Base-by-base conservation (phyloP, 2,329 filamentous ascomycete genomes). In the Byssochlamys sp. region DNA sequence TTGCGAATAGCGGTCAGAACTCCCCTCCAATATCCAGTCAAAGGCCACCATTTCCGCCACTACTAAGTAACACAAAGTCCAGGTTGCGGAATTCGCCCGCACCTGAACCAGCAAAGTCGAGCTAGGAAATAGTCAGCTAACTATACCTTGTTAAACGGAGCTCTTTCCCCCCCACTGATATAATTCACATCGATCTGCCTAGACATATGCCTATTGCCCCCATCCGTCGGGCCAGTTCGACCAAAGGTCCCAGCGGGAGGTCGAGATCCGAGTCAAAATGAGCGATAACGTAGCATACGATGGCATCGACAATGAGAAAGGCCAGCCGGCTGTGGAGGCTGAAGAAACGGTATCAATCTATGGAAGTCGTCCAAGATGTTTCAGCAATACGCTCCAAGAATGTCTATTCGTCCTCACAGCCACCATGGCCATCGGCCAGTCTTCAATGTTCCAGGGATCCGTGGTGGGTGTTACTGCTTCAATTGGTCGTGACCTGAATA, bases 401-500 rank as follows among this genome's bases (percentile, higher is more conserved):
- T 76, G 83, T 39, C 72, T 85, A 2, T 88, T 88, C 64, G 82
- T 88, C 14, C 67, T 85, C 19, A 85, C 84, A 45, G 82, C 84
- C 9, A 88, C 85, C 1, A 82, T 87, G 74, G 84, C 84, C 1
- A 84, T 87, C 51, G 84, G 81, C 2, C 84, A 85, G 65, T 79
- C 78, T 9, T 80, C 80, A 3, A 84, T 88, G 62, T 73, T 85
- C 28, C 75, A 76, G 6, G 85, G 85, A 11, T 76, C 79, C 3
- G 78, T 82, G 3, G 79, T 84, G 2, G 84, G 87, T 58, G 83
- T 86, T 59, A 84, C 83, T 1, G 81, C 81, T 0, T 81, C 81
- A 54, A 84, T 87, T 53, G 83, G 80, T 1, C 66, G 70, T 12
- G 82, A 86, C 59, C 69, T 88, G 56, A 66, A 76, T 52, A 88